Percentiles rank a stretch among this genome's conserved stretches.
Evolutionary conservation across 2,329 filamentous ascomycete species (phyloP).

Genomic region (Aureobasidium sp.): DNA sequence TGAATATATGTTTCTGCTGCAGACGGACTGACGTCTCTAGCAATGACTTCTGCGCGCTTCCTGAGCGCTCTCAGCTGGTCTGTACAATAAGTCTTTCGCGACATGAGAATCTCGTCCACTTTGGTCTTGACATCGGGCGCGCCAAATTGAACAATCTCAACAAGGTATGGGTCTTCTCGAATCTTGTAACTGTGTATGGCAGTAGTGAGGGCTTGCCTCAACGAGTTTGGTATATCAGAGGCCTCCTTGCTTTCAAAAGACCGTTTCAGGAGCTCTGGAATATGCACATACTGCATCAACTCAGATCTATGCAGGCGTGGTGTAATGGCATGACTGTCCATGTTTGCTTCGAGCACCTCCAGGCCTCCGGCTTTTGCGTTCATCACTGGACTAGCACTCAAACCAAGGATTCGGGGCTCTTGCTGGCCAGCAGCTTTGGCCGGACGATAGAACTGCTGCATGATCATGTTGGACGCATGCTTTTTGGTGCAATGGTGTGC

Average conservation of each 20-base stretch:
- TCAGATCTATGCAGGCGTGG: slow-evolving; percentile 64
- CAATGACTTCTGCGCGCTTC: slow-evolving; percentile 28
- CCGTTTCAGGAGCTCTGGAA: slow-evolving; percentile 47
- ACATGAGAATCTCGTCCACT: slow-evolving; percentile 26
- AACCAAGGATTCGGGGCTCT: slow-evolving; percentile 64
- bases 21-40: slow-evolving; percentile 32
- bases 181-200: slow-evolving; percentile 26
- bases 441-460: slow-evolving; percentile 63
- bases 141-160: slow-evolving; percentile 26
- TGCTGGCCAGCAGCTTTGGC: slow-evolving; percentile 26
- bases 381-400: slow-evolving; percentile 74
- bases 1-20: slow-evolving; percentile 35
- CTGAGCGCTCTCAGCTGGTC: slow-evolving; percentile 33
- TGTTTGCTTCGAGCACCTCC: slow-evolving; percentile 57
- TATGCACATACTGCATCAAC: slow-evolving; percentile 60
- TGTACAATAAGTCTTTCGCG: slow-evolving; percentile 33
- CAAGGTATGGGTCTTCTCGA: slow-evolving; percentile 34
- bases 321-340: slow-evolving; percentile 62
- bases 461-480: slow-evolving; percentile 62
- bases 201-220: slow-evolving; percentile 21
- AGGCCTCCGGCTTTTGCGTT: slow-evolving; percentile 51
- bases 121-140: slow-evolving; percentile 21
- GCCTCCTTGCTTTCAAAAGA: not conserved
- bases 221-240: not conserved
- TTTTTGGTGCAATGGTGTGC: slow-evolving; percentile 67